These are phyloP conservation scores for Radiomyces spectabilis DNA, from an alignment of 192 early-diverging fungal species.

Conservation along the genomic window DNA sequence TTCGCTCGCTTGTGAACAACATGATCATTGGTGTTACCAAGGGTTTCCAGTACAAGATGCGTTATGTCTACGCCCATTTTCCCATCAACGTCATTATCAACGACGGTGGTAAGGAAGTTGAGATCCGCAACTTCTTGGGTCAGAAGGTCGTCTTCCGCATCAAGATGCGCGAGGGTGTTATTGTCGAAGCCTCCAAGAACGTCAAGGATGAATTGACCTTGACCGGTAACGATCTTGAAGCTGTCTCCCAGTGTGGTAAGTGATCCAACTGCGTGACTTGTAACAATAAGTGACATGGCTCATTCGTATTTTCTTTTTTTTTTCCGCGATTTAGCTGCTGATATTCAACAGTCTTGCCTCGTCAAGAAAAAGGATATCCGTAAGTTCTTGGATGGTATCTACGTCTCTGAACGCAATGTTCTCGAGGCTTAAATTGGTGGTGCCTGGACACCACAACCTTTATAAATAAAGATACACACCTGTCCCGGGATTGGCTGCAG, in stretches of 20 bases:
- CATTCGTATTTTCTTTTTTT: background rate
- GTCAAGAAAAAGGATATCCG: conserved; percentile 99
- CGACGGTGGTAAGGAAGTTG: conserved; percentile 67
- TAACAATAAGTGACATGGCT: too few species aligned
- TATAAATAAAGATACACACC: conserved; percentile 32
- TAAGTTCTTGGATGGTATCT: conserved; percentile 60
- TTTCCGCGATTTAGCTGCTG: conserved; percentile 51
- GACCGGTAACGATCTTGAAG: conserved; percentile 87
- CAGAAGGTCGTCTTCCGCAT: conserved; percentile 89
- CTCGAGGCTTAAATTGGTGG: conserved; percentile 12
- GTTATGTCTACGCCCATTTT: conserved; percentile 98
- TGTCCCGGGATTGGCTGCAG: conserved; percentile 21
- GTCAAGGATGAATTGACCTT: conserved; percentile 96
- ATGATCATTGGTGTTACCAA: conserved; percentile 97
- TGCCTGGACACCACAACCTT: background rate
- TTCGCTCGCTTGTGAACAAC: conserved; percentile 90
- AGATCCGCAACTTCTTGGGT: conserved; percentile 99
- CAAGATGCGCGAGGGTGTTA: conserved; percentile 82
- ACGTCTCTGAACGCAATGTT: conserved; percentile 32
- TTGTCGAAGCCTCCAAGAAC: conserved; percentile 62
- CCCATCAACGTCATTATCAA: conserved; percentile 93
- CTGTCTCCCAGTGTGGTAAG: conserved; percentile 88
- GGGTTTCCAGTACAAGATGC: conserved; percentile 98
- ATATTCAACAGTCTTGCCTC: conserved; percentile 88
- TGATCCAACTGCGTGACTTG: too few species aligned